Evolutionary conservation across 495 filamentous ascomycete species (phyloP).

Genomic region (Podospora anserina): DNA sequence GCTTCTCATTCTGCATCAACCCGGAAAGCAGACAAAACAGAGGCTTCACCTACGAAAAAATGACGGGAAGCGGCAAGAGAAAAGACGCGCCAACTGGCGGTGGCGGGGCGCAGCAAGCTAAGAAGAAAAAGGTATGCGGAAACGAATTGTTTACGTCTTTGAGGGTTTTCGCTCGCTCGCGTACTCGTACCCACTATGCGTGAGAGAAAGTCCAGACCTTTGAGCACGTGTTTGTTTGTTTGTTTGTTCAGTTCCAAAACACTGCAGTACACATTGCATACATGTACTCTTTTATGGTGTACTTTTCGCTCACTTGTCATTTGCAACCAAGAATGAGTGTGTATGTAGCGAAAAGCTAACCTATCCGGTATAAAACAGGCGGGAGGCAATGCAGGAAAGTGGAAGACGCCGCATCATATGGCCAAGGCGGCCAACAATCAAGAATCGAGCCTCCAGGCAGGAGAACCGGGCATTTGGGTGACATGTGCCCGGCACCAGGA

Average conservation of each 20-base stretch:
- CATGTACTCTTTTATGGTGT: background rate
- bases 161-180: background rate
- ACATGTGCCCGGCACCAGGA: conserved; percentile 84
- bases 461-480: conserved; percentile 82
- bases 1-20: background rate
- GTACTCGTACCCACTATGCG: background rate
- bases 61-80: conserved; percentile 27
- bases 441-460: conserved; percentile 56
- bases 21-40: background rate
- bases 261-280: no score
- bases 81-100: conserved; percentile 26
- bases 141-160: background rate
- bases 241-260: no score
- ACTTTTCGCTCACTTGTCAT: background rate
- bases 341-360: conserved; percentile 1
- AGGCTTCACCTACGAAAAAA: conserved; percentile 6
- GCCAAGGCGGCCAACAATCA: conserved; percentile 36
- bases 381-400: conserved; percentile 48
- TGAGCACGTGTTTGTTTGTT: no score
- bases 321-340: background rate
- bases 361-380: conserved; percentile 32
- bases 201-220: background rate
- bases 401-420: conserved; percentile 54
- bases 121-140: conserved; percentile 35
- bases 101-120: conserved; percentile 18